Evolutionary conservation across 768 basidiomycete species (phyloP), one percentile per base, ranked within the genome.

Genomic region (Austroboletus festivus): DNA sequence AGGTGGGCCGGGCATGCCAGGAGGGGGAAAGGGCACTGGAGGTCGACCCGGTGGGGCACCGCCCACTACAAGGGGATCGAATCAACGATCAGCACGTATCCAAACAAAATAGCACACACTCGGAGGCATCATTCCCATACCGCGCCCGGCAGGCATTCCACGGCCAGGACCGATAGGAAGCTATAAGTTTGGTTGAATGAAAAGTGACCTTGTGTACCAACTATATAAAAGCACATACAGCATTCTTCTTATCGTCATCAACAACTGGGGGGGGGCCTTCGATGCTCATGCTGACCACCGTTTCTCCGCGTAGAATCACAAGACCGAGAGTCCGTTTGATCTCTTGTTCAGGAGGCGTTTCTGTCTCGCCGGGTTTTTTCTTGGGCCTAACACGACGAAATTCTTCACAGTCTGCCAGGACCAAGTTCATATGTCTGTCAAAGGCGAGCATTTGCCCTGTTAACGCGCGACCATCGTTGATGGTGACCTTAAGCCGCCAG

Each of bases 381-480:
- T 98, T 97, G 33, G 88, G 87, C 55, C 89, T 75, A 35, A 98
- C 85, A 55, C 89, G 83, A 61, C 96, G 75, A 67, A 98, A 99
- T 71, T 99, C 96, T 70, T 99, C 96, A 64, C 94, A 97, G 60
- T 98, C 96, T 15, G 95, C 93, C 46, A 99, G 74, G 38, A 99
- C 96, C 59, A 99, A 78, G 73, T 99, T 99, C 96, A 98, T 99
- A 72, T 99, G 96, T 63, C 90, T 86, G 75, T 99, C 96, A 68
- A 97, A 99, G 44, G 96, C 96, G 68, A 99, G 87, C 91, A 98
- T 96, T 74, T 98, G 96, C 35, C 96, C 96, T 39, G 90, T 92
- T 60, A 98, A 75, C 48, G 89, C 82, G 68, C 96, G 89, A 51
- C 93, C 93, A 71, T 99, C 96, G 84, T 86, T 96, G 71, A 98